Conservation (phyloP, 306 rosid genomes). For the Bauhinia variegata region DNA sequence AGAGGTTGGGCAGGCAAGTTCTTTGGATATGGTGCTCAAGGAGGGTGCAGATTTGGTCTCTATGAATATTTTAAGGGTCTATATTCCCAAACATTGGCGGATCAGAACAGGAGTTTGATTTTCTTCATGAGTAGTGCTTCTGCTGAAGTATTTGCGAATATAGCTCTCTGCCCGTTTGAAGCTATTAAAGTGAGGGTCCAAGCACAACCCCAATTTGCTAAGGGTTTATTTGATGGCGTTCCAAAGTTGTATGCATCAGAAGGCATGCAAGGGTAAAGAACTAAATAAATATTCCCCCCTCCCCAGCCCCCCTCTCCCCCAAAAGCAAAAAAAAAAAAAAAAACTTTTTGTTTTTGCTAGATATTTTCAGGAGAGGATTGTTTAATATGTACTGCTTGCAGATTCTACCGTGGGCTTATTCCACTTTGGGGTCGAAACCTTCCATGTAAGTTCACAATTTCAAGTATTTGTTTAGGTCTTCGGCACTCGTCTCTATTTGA, state of each 20-base stretch:
- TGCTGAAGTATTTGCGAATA: conserved; percentile 64
- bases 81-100: conserved; percentile 44
- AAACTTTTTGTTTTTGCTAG: neutral
- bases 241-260: conserved; percentile 61
- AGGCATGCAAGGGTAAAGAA: conserved; percentile 53
- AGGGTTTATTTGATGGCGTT: conserved; percentile 59
- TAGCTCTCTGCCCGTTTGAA: conserved; percentile 65
- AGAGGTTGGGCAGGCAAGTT: conserved; percentile 65
- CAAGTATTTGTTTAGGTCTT: neutral
- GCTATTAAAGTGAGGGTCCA: conserved; percentile 64
- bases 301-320: no score
- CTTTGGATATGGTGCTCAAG: conserved; percentile 64
- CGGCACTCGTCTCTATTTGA: conserved; percentile 16
- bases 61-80: conserved; percentile 59
- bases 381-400: conserved; percentile 44
- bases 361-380: conserved; percentile 31
- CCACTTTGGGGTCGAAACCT: conserved; percentile 69
- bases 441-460: conserved; percentile 58
- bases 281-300: neutral
- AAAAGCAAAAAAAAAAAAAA: no score
- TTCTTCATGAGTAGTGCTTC: conserved; percentile 61
- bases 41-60: conserved; percentile 64
- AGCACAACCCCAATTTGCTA: conserved; percentile 56
- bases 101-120: conserved; percentile 48
- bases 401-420: conserved; percentile 65